These are phyloP conservation scores for Ustilago loliicola DNA, from an alignment of 1,284 basidiomycete genomes.

Conservation along the genomic window DNA sequence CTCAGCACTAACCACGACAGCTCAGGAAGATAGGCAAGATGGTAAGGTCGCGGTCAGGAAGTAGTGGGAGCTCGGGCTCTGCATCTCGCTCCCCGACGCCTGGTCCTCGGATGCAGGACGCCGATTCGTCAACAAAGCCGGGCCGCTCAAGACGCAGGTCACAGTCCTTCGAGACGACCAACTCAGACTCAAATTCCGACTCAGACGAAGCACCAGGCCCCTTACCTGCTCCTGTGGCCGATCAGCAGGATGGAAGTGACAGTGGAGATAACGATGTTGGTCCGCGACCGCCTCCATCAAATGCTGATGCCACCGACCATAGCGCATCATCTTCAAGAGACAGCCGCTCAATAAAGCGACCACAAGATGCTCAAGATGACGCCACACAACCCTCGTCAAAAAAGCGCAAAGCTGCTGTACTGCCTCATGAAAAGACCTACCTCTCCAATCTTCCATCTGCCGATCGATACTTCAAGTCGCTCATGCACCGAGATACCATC, in stretches of 20 bases:
- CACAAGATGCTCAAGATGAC: slow-evolving; percentile 4
- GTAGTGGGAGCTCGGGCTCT: background rate
- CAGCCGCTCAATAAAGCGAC: slow-evolving; percentile 14
- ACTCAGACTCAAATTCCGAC: slow-evolving; percentile 24
- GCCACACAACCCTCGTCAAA: slow-evolving; percentile 22
- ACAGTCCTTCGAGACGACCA: slow-evolving; percentile 29
- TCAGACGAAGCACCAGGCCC: slow-evolving; percentile 20
- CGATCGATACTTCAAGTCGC: slow-evolving; percentile 95
- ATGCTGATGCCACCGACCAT: background rate
- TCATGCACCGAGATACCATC: slow-evolving; percentile 96
- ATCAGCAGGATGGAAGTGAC: background rate
- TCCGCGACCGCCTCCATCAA: slow-evolving; percentile 24
- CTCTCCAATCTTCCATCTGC: slow-evolving; percentile 90
- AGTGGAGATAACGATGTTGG: slow-evolving; percentile 26
- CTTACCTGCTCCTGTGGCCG: background rate
- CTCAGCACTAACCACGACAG: background rate
- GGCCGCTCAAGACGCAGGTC: slow-evolving; percentile 19
- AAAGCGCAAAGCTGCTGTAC: slow-evolving; percentile 24
- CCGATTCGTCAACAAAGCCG: background rate
- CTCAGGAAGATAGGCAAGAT: background rate
- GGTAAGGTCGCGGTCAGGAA: background rate
- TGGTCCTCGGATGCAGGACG: slow-evolving; percentile 8
- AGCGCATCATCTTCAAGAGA: background rate
- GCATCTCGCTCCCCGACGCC: slow-evolving; percentile 20
- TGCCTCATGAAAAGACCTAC: slow-evolving; percentile 85